phyloP scores from a whole-genome alignment of 176 grass and related monocot genomes.

The Oryza australiensis region DNA sequence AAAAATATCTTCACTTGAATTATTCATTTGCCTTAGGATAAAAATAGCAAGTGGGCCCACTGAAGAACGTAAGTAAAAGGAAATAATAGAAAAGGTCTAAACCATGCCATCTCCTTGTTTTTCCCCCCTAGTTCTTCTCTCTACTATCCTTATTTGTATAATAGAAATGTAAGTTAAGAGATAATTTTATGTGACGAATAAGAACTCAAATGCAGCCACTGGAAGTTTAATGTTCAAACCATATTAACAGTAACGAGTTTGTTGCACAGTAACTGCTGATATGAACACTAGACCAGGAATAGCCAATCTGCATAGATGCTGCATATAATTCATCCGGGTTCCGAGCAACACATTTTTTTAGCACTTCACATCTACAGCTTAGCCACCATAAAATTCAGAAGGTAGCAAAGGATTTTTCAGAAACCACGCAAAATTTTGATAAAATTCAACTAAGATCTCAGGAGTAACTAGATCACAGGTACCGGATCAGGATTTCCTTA shows the following conservation, averaged over 20 bases:
- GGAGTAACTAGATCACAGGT: not conserved
- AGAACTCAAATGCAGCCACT: constrained; percentile 9
- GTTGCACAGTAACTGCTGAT: constrained; percentile 8
- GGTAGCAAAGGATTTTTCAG: not conserved
- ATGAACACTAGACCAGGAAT: not conserved
- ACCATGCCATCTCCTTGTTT: not conserved
- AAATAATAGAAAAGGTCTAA: not conserved
- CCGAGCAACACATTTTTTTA: constrained; percentile 1
- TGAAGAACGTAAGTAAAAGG: not conserved
- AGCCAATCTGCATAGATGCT: not conserved
- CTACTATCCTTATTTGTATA: not conserved
- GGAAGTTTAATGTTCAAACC: not conserved
- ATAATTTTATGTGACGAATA: not conserved
- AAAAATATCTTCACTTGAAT: not conserved
- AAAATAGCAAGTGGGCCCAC: constrained; percentile 1
- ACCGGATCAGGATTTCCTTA: constrained; percentile 1
- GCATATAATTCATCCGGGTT: constrained; percentile 15
- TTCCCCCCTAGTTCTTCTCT: not conserved
- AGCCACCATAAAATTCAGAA: not conserved
- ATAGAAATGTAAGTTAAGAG: not conserved
- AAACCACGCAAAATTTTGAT: not conserved
- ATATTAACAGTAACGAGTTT: not conserved
- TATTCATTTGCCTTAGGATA: constrained; percentile 1
- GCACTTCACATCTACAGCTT: constrained; percentile 5
- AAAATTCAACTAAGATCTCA: not conserved